phyloP scores from a whole-genome alignment of 768 basidiomycete genomes.

The Lanmaoa pseudosensibilis region DNA sequence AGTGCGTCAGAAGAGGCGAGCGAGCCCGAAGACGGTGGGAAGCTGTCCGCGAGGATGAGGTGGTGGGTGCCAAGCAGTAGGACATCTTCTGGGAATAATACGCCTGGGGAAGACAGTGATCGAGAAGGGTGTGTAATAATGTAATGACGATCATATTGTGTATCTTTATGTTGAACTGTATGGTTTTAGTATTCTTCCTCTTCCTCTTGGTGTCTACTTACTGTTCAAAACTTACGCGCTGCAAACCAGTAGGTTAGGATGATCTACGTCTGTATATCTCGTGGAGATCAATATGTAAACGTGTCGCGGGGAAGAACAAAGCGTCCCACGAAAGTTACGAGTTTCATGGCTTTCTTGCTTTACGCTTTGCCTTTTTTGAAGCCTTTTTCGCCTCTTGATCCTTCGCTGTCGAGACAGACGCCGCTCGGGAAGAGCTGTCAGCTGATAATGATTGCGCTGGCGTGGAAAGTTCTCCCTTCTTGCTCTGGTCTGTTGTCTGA shows the following conservation, averaged over 20 bases:
- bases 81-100: slow-evolving; percentile 47
- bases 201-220: slow-evolving; percentile 12
- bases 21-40: slow-evolving; percentile 31
- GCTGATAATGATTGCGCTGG: background rate
- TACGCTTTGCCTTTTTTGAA: slow-evolving; percentile 38
- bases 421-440: slow-evolving; percentile 18
- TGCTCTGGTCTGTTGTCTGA: background rate
- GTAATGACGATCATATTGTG: slow-evolving; percentile 39
- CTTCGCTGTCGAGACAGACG: slow-evolving; percentile 23
- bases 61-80: slow-evolving; percentile 49
- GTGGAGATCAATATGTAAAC: slow-evolving; percentile 17
- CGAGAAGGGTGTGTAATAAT: slow-evolving; percentile 70
- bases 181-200: slow-evolving; percentile 26
- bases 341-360: slow-evolving; percentile 26
- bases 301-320: background rate
- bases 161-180: slow-evolving; percentile 29
- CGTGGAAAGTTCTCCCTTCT: slow-evolving; percentile 7
- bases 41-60: slow-evolving; percentile 18
- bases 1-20: slow-evolving; percentile 36
- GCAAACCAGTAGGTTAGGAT: slow-evolving; percentile 11
- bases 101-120: slow-evolving; percentile 47
- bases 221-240: slow-evolving; percentile 16
- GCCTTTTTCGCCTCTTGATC: slow-evolving; percentile 25
- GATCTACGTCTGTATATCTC: slow-evolving; percentile 17
- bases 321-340: slow-evolving; percentile 13